Evolutionary conservation across 345 rosid species (phyloP), one percentile per base, ranked within the genome.

Genomic region (Psidium guajava): DNA sequence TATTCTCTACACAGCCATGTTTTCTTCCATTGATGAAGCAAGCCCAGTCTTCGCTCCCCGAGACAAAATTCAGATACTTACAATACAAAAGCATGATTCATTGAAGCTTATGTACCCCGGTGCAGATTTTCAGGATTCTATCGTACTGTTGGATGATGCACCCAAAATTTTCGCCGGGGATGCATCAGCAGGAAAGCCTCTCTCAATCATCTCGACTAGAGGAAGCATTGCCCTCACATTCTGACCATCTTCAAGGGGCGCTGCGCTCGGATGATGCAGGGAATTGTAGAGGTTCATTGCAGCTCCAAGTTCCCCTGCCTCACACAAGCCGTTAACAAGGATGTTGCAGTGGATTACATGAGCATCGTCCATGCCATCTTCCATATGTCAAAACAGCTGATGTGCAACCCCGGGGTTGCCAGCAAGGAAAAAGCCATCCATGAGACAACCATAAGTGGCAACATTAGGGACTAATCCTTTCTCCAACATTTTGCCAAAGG

Each of bases 391-490:
- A 61, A 82, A 64, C 44, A 59, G 36, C 21, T 64, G 75, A 44
- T 58, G 9, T 18, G 87, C 84, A 59, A 11, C 40, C 53, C 5
- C 27, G 16, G 81, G 28, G 32, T 82, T 82, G 28, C 87, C 83
- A 54, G 40, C 52, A 58, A 69, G 61, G 74, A 20, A 83, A 52
- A 86, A 82, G 36, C 83, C 83, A 21, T 7, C 42, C 53, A 83
- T 69, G 21, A 83, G 56, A 83, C 84, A 21, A 27, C 27, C 82
- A 82, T 75, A 83, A 50, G 84, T 75, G 57, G 85, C 85, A 27
- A 40, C 77, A 51, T 87, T 44, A 74, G 85, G 82, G 53, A 50
- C 36, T 80, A 87, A 82, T n/a, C 82, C 87, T 59, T 83, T 87
- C 44, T 54, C 27, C 40, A 15, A 22, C 85, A 83, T 83, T 83